Evolutionary conservation across 305 asterid genomes (phyloP).

Genomic region (Fraxinus angustifolia): DNA sequence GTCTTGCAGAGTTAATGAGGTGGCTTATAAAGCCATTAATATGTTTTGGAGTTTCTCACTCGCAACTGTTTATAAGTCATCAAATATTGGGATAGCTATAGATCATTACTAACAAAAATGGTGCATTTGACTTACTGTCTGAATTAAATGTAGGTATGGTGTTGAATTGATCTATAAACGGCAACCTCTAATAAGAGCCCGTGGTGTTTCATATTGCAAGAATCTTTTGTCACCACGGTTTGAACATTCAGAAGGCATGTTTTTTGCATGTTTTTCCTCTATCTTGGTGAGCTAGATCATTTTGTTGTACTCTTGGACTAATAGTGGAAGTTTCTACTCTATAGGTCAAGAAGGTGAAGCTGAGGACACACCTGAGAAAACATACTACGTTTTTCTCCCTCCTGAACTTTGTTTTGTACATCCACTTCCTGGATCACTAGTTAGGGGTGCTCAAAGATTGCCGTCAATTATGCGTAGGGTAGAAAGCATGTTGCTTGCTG

Average conservation of each 20-base stretch:
- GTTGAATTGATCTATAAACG: slow-evolving; percentile 71
- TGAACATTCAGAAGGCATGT: slow-evolving; percentile 85
- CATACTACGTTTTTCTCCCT: slow-evolving; percentile 95
- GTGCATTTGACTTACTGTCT: slow-evolving; percentile 37
- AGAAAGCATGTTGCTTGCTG: slow-evolving; percentile 95
- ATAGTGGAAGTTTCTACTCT: slow-evolving; percentile 29
- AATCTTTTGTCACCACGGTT: slow-evolving; percentile 92
- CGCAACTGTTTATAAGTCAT: slow-evolving; percentile 28
- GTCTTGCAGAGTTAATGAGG: slow-evolving; percentile 17
- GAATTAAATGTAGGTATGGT: slow-evolving; percentile 67
- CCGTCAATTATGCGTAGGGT: slow-evolving; percentile 96
- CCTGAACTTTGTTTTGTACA: slow-evolving; percentile 95
- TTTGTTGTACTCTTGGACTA: slow-evolving; percentile 22
- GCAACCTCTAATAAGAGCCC: slow-evolving; percentile 90
- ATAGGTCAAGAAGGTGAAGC: slow-evolving; percentile 61
- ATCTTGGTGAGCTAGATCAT: slow-evolving; percentile 24
- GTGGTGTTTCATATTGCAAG: slow-evolving; percentile 99
- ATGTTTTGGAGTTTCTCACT: slow-evolving; percentile 9
- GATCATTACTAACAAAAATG: slow-evolving; percentile 36
- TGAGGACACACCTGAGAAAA: slow-evolving; percentile 78
- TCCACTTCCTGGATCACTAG: slow-evolving; percentile 87
- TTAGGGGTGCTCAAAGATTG: slow-evolving; percentile 96
- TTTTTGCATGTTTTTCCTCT: slow-evolving; percentile 15
- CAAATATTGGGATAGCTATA: slow-evolving; percentile 22
- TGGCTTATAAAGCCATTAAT: slow-evolving; percentile 17